Conservation (phyloP, 2,329 filamentous ascomycete genomes). For the Triangularia verruculosa region DNA sequence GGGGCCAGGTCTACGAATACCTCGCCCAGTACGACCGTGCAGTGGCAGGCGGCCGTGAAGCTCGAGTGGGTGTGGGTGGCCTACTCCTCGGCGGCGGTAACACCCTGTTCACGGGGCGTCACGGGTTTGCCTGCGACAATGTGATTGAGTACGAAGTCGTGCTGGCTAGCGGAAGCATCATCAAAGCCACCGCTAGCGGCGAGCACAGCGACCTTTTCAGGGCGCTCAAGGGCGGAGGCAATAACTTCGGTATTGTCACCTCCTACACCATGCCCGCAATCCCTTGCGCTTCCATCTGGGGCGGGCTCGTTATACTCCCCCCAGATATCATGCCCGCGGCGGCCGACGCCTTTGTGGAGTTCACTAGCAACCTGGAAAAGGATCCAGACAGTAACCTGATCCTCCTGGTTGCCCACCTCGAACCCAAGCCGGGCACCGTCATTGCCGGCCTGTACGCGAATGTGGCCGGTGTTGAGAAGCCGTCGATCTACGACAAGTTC, state of each 20-base stretch:
- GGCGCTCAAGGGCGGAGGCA: conserved; percentile 32
- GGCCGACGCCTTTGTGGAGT: not conserved
- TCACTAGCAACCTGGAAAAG: not conserved
- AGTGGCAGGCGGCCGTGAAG: conserved; percentile 43
- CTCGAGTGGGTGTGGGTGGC: conserved; percentile 43
- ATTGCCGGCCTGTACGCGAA: not conserved
- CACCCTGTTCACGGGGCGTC: conserved; percentile 44
- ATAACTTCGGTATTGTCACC: conserved; percentile 27
- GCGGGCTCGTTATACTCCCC: not conserved
- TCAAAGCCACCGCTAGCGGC: conserved; percentile 37
- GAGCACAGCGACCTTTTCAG: conserved; percentile 42
- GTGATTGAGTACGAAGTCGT: conserved; percentile 47
- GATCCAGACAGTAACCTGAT: not conserved
- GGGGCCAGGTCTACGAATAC: conserved; percentile 40
- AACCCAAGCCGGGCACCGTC: not conserved
- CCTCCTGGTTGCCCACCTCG: not conserved
- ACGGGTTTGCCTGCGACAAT: conserved; percentile 48
- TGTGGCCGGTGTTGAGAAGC: not conserved
- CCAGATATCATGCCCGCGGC: not conserved
- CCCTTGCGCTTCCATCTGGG: not conserved
- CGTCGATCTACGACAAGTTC: not conserved
- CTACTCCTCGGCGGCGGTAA: conserved; percentile 48
- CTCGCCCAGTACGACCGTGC: conserved; percentile 40
- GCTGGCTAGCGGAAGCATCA: conserved; percentile 42
- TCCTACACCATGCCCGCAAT: conserved; percentile 16